These are phyloP conservation scores for Solanum hybrid DNA, from an alignment of 305 asterid species.

Conservation along the genomic window DNA sequence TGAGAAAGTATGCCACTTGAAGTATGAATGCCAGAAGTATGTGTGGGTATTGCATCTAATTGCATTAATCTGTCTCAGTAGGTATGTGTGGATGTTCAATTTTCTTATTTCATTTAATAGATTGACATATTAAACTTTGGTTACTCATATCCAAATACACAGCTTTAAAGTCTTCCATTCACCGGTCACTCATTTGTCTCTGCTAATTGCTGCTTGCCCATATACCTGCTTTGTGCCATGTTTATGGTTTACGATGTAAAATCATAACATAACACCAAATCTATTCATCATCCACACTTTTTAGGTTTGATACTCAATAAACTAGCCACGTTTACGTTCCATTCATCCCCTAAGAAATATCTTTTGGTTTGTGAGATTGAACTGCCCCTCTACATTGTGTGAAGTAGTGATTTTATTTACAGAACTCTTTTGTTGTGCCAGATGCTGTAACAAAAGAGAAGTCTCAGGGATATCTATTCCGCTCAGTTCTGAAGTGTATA, in stretches of 20 bases:
- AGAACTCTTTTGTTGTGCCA: conserved; percentile 21
- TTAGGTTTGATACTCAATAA: not conserved
- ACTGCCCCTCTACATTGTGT: not conserved
- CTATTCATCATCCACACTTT: not conserved
- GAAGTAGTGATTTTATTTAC: not conserved
- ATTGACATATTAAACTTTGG: not conserved
- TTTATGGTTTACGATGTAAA: not conserved
- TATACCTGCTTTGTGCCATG: not conserved
- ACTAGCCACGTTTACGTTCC: not conserved
- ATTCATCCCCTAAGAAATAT: not conserved
- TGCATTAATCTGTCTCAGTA: not conserved
- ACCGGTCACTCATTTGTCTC: not conserved
- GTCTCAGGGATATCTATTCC: conserved; percentile 97
- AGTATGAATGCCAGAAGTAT: not conserved
- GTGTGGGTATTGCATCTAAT: not conserved
- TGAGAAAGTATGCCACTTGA: not conserved
- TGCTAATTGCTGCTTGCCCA: not conserved
- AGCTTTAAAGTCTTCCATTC: not conserved
- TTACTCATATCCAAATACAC: not conserved
- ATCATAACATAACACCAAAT: not conserved
- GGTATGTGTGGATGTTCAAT: not conserved
- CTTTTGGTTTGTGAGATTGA: not conserved
- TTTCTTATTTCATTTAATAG: not conserved
- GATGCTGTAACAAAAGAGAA: conserved; percentile 94
- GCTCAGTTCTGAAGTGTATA: conserved; percentile 95